phyloP scores from a whole-genome alignment of 371 early-diverging fungal species.

The Fennellomyces sp. region DNA sequence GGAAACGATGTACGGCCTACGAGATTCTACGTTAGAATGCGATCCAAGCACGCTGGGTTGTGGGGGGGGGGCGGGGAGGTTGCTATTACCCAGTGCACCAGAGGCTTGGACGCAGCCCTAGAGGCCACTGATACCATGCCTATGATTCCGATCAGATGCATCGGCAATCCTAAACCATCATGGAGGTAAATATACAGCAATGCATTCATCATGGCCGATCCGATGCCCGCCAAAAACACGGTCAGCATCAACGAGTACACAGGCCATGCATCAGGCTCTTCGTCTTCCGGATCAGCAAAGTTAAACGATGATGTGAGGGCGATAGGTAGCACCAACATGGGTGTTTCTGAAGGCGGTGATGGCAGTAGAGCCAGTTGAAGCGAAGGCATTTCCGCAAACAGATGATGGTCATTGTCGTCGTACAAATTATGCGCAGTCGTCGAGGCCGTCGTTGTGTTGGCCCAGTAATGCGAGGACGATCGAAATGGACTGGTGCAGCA shows the following conservation, averaged over 20 bases:
- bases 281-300: neutral
- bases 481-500: constrained; percentile 7
- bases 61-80: too few species aligned
- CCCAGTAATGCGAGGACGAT: constrained; percentile 16
- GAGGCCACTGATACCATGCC: constrained; percentile 10
- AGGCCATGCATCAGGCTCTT: constrained; percentile 8
- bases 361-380: constrained; percentile 20
- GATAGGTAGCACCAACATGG: constrained; percentile 15
- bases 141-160: constrained; percentile 23
- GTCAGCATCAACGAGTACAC: constrained; percentile 9
- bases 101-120: constrained; percentile 7
- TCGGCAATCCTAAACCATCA: constrained; percentile 19
- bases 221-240: constrained; percentile 10
- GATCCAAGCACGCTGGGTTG: constrained; percentile 38
- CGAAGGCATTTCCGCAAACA: constrained; percentile 19
- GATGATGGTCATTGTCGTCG: constrained; percentile 1
- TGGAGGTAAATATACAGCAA: constrained; percentile 16
- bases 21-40: neutral
- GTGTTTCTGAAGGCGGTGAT: constrained; percentile 17
- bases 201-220: constrained; percentile 20
- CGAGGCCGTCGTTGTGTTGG: neutral
- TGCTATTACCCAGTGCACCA: constrained; percentile 9
- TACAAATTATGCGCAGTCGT: neutral
- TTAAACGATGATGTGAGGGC: constrained; percentile 1
- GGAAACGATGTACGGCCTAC: neutral